Conservation (phyloP, 352 stramenopile genomes). For the Phytophthora rubi region DNA sequence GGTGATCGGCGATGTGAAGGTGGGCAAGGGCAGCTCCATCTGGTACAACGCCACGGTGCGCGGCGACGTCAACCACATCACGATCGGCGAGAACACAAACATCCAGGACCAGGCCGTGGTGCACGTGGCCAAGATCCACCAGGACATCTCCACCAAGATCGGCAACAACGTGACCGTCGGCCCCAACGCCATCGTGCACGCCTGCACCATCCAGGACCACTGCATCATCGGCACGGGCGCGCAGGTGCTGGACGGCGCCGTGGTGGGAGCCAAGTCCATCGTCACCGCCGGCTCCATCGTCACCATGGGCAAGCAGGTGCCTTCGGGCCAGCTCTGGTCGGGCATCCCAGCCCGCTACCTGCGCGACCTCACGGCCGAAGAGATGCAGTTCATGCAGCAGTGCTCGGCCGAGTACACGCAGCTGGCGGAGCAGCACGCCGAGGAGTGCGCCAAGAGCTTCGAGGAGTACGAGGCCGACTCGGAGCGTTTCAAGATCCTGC, state of each 20-base stretch:
- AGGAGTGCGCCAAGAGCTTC: constrained; percentile 85
- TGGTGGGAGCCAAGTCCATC: constrained; percentile 89
- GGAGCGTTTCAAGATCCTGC: constrained; percentile 78
- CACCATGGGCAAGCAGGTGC: constrained; percentile 85
- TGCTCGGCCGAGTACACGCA: constrained; percentile 88
- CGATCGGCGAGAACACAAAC: constrained; percentile 94
- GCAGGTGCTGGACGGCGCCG: constrained; percentile 90
- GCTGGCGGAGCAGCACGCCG: constrained; percentile 74
- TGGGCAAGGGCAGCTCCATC: constrained; percentile 91
- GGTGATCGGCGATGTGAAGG: constrained; percentile 93
- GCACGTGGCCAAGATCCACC: constrained; percentile 94
- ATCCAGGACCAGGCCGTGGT: constrained; percentile 94
- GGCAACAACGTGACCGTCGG: constrained; percentile 93
- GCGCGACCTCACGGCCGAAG: constrained; percentile 83
- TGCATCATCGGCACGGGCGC: constrained; percentile 93
- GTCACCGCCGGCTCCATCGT: constrained; percentile 92
- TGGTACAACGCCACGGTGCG: constrained; percentile 94
- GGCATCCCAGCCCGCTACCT: constrained; percentile 83
- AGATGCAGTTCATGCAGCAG: constrained; percentile 91
- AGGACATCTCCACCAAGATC: constrained; percentile 91
- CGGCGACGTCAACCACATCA: constrained; percentile 92
- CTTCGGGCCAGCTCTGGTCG: constrained; percentile 91
- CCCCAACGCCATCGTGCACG: constrained; percentile 88
- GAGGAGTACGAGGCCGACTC: constrained; percentile 82
- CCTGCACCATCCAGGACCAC: constrained; percentile 92